Conservation (phyloP, 495 filamentous ascomycete species). For the Durotheca rogersii region DNA sequence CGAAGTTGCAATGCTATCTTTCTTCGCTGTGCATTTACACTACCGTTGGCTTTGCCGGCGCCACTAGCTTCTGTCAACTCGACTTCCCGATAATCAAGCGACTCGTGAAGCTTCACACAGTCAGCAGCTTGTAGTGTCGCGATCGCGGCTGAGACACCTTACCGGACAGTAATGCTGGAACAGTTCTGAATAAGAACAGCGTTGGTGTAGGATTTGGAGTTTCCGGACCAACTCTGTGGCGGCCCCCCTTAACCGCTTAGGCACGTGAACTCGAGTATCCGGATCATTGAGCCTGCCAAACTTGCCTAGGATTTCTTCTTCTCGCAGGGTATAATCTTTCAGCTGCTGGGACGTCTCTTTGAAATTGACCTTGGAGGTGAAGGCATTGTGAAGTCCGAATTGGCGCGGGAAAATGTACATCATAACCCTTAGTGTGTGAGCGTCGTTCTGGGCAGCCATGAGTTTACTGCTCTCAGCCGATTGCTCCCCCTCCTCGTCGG, state of each 20-base stretch:
- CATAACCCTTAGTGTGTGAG: constrained; percentile 70
- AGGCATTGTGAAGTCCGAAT: constrained; percentile 89
- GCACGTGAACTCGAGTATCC: constrained; percentile 49
- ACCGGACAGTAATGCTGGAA: constrained; percentile 80
- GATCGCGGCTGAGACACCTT: constrained; percentile 11
- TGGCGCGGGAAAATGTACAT: constrained; percentile 93
- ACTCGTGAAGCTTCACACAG: constrained; percentile 21
- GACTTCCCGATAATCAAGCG: constrained; percentile 15
- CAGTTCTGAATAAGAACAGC: constrained; percentile 75
- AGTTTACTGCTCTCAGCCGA: constrained; percentile 1
- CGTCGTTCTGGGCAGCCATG: constrained; percentile 36
- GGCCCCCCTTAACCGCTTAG: constrained; percentile 73
- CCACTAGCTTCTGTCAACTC: constrained; percentile 6
- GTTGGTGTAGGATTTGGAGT: constrained; percentile 67
- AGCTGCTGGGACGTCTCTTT: constrained; percentile 67
- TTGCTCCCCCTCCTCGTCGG: constrained; percentile 4
- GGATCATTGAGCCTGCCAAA: constrained; percentile 29
- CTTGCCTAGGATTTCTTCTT: constrained; percentile 69
- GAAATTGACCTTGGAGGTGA: constrained; percentile 64
- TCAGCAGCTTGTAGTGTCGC: not conserved
- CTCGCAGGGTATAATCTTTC: constrained; percentile 80
- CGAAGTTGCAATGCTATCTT: constrained; percentile 17
- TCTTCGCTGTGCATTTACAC: constrained; percentile 4
- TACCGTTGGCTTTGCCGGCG: constrained; percentile 9
- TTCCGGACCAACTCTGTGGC: constrained; percentile 59